phyloP scores from a whole-genome alignment of 345 rosid species.

The Lumnitzera littorea region DNA sequence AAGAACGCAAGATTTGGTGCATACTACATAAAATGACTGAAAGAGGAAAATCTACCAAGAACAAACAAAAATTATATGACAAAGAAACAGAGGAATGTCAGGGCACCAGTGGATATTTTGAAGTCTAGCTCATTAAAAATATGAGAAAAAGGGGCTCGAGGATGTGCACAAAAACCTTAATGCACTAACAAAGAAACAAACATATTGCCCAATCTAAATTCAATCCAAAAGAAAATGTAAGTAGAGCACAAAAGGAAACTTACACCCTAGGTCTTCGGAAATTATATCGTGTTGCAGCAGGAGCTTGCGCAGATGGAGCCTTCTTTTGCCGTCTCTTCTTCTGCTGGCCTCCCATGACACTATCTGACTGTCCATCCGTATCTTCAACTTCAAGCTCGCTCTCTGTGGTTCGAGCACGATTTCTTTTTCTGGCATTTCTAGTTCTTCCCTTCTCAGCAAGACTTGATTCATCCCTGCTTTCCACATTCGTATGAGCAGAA shows the following conservation, averaged over 20 bases:
- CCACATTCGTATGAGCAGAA: conserved; percentile 34
- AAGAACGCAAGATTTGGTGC: too few species aligned
- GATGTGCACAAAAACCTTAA: neutral
- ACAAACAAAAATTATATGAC: too few species aligned
- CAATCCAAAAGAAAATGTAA: neutral
- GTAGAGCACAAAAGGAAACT: conserved; percentile 14
- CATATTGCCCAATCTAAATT: neutral
- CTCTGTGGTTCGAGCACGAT: conserved; percentile 30
- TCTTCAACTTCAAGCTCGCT: conserved; percentile 57
- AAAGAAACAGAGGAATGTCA: too few species aligned
- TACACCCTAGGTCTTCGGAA: conserved; percentile 68
- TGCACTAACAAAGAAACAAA: neutral
- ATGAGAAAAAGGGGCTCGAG: too few species aligned
- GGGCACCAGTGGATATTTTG: too few species aligned
- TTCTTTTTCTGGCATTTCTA: conserved; percentile 59
- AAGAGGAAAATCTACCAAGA: neutral
- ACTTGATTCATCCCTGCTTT: conserved; percentile 48
- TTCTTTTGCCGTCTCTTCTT: conserved; percentile 62
- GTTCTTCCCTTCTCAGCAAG: conserved; percentile 38
- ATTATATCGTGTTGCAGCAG: conserved; percentile 51
- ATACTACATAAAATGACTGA: neutral
- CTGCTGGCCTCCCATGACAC: conserved; percentile 45
- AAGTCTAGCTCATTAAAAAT: too few species aligned
- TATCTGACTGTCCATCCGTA: conserved; percentile 65
- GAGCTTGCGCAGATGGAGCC: conserved; percentile 27